These are phyloP conservation scores for Cercospora zeae-maydis DNA, from an alignment of 2,329 filamentous ascomycete species.

Conservation along the genomic window DNA sequence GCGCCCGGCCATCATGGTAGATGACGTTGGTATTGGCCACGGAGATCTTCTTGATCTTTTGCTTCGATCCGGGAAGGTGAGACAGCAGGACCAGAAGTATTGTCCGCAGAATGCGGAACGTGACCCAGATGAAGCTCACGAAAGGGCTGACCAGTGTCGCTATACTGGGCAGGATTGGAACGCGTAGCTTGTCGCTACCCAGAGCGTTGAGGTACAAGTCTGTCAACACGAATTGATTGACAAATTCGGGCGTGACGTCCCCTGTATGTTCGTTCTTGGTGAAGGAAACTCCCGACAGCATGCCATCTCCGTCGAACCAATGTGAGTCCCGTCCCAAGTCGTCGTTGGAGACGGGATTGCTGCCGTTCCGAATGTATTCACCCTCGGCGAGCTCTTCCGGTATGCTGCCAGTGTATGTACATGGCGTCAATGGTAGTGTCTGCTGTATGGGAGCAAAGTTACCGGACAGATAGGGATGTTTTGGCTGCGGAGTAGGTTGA, in stretches of 20 bases:
- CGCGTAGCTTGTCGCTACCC: slow-evolving; percentile 46
- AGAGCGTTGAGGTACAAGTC: slow-evolving; percentile 59
- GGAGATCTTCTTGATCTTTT: slow-evolving; percentile 63
- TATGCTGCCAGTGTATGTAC: slow-evolving; percentile 56
- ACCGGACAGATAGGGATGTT: slow-evolving; percentile 54
- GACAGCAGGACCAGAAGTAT: slow-evolving; percentile 57
- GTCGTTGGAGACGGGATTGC: slow-evolving; percentile 62
- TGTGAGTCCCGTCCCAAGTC: slow-evolving; percentile 62
- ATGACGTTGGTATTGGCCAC: slow-evolving; percentile 66
- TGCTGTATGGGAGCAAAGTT: slow-evolving; percentile 66
- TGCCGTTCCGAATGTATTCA: slow-evolving; percentile 69
- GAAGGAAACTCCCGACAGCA: slow-evolving; percentile 67
- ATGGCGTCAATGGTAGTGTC: slow-evolving; percentile 55
- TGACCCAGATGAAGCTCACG: slow-evolving; percentile 51
- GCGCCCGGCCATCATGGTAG: slow-evolving; percentile 64
- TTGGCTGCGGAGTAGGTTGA: slow-evolving; percentile 32
- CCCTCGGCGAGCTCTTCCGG: slow-evolving; percentile 64
- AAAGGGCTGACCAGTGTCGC: slow-evolving; percentile 60
- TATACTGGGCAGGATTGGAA: slow-evolving; percentile 64
- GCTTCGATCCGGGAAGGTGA: slow-evolving; percentile 54
- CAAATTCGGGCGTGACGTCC: slow-evolving; percentile 58
- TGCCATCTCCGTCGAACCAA: slow-evolving; percentile 74
- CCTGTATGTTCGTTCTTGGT: slow-evolving; percentile 41
- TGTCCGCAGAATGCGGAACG: slow-evolving; percentile 54
- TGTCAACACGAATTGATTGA: slow-evolving; percentile 66